Evolutionary conservation across 805 yeast genomes (phyloP), one percentile per base, ranked within the genome.

Genomic region (Hanseniaspora hatyaiensis): DNA sequence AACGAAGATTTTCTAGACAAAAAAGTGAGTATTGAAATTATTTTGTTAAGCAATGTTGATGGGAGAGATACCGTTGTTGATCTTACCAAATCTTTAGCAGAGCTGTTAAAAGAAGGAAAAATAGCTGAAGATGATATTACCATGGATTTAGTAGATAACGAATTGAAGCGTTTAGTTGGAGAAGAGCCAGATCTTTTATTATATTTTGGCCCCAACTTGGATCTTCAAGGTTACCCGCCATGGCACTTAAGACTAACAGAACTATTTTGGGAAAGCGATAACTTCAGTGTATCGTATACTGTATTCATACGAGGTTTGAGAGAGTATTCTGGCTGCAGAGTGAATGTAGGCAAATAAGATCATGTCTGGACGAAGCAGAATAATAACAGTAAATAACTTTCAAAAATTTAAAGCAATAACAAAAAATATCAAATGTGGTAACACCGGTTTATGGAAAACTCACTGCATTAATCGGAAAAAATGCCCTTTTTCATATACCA

Each of bases 231-330:
- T 15, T 92, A 80, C 62, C 97, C 97, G 18, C 98, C 98, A 24
- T 92, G 98, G 98, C 97, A 89, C 59, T 76, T 86, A 30, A 74
- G 98, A 52, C 72, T 94, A 46, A 75, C 87, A 6, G 98, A 92
- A 60, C 77, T 92, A 58, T 88, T 80, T 65, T 83, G 94, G 84
- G 89, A 86, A 59, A 81, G 82, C 2, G 95, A 85, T 61, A 87
- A 87, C 62, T 77, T 72, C 51, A 77, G 73, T 48, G 94, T 86
- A 40, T 74, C 77, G 31, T 88, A 88, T 61, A 80, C 88, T 12
- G 92, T 86, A 16, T 88, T 84, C 61, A 71, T 82, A 45, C 72
- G 92, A 53, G 89, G 88, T 1, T 66, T 83, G 55, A 82, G 77
- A 55, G 77, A 74, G 55, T 89, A 74, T 61, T 72, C 96, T 3